phyloP scores from a whole-genome alignment of 257 asterid genomes.

The Solanum tarijense region DNA sequence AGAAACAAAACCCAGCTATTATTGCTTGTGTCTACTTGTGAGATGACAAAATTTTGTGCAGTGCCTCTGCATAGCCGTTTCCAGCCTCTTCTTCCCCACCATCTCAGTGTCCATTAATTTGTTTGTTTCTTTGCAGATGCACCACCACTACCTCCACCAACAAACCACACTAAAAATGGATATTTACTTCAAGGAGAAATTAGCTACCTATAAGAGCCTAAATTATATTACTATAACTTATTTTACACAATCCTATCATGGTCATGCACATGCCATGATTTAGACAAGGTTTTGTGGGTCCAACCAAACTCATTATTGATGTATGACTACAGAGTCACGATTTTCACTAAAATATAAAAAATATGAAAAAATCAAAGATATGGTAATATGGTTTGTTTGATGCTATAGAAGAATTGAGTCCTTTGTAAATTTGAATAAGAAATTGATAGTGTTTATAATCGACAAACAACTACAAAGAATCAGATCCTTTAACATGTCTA shows the following conservation, averaged over 20 bases:
- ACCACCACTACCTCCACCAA: background rate
- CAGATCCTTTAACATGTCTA: too few species aligned
- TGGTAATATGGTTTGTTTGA: background rate
- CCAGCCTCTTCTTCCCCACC: slow-evolving; percentile 16
- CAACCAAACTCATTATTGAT: background rate
- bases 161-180: background rate
- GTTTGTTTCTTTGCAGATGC: background rate
- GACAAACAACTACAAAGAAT: background rate
- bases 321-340: too few species aligned
- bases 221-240: background rate
- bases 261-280: background rate
- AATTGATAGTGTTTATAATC: too few species aligned
- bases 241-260: background rate
- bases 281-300: background rate
- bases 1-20: slow-evolving; percentile 56
- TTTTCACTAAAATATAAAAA: background rate
- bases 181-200: too few species aligned
- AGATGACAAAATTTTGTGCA: slow-evolving; percentile 42
- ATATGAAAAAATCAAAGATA: background rate
- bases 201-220: background rate
- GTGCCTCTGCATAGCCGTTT: slow-evolving; percentile 37
- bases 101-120: background rate
- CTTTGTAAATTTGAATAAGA: background rate
- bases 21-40: slow-evolving; percentile 43
- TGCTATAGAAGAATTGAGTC: background rate